Evolutionary conservation across 345 rosid species (phyloP).

Genomic region (Hypericum androsaemum): DNA sequence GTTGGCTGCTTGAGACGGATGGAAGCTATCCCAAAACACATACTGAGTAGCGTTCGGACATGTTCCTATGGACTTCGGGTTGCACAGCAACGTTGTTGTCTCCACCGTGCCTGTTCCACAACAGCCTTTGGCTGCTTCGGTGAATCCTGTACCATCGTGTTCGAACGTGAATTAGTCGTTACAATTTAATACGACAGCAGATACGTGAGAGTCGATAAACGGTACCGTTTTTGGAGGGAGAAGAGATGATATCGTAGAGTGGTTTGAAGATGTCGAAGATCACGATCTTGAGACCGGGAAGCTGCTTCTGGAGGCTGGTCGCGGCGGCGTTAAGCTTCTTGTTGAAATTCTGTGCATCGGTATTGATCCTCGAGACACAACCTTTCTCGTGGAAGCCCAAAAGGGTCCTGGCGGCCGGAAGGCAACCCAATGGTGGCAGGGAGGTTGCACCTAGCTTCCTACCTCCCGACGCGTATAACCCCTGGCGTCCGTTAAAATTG

Average conservation of each 20-base stretch:
- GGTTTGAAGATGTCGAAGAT: slow-evolving; percentile 73
- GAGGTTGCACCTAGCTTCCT: slow-evolving; percentile 87
- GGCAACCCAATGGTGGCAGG: slow-evolving; percentile 84
- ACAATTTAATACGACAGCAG: neutral
- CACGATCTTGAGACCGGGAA: slow-evolving; percentile 62
- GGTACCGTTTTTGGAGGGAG: slow-evolving; percentile 53
- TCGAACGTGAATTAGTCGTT: neutral
- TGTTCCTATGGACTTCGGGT: slow-evolving; percentile 59
- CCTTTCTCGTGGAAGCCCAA: slow-evolving; percentile 55
- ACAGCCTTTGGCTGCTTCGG: slow-evolving; percentile 76
- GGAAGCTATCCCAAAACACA: slow-evolving; percentile 92
- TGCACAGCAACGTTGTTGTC: slow-evolving; percentile 67
- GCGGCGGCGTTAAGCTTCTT: slow-evolving; percentile 56
- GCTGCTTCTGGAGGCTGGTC: slow-evolving; percentile 51
- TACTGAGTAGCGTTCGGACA: slow-evolving; percentile 74
- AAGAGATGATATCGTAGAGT: slow-evolving; percentile 46
- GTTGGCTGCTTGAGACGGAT: slow-evolving; percentile 89
- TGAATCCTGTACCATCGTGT: slow-evolving; percentile 46
- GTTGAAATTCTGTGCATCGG: slow-evolving; percentile 65
- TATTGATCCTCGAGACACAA: slow-evolving; percentile 57
- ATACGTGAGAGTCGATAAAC: neutral
- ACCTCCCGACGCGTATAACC: slow-evolving; percentile 51
- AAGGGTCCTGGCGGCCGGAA: slow-evolving; percentile 69
- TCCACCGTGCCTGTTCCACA: slow-evolving; percentile 84
- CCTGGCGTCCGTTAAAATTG: slow-evolving; percentile 23